Conservation (phyloP, 2,329 filamentous ascomycete genomes). For the Grosmannia huntii region DNA sequence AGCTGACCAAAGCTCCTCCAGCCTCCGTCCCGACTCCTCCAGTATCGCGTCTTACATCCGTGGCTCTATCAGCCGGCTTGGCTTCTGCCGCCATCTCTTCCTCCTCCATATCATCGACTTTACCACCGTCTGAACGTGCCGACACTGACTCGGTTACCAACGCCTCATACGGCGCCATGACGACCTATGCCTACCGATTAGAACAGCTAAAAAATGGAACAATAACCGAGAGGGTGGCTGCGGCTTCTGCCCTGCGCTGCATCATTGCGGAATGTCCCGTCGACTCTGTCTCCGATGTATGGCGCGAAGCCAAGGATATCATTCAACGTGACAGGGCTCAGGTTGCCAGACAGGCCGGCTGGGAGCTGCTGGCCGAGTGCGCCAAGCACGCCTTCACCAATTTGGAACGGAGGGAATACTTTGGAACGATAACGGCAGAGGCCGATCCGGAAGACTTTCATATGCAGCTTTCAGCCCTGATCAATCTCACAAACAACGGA, state of each 20-base stretch:
- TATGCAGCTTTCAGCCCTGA: slow-evolving; percentile 49
- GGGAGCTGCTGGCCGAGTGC: slow-evolving; percentile 53
- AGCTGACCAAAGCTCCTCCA: slow-evolving; percentile 32
- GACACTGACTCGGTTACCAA: slow-evolving; percentile 32
- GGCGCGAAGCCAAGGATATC: slow-evolving; percentile 53
- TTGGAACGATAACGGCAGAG: slow-evolving; percentile 44
- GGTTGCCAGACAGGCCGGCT: slow-evolving; percentile 44
- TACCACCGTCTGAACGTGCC: slow-evolving; percentile 20
- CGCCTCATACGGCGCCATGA: slow-evolving; percentile 26
- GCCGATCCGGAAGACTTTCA: slow-evolving; percentile 51
- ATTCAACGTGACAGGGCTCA: slow-evolving; percentile 43
- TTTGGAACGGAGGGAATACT: slow-evolving; percentile 53
- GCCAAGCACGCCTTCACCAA: slow-evolving; percentile 52
- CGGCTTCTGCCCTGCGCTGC: slow-evolving; percentile 43
- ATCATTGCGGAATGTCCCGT: slow-evolving; percentile 47
- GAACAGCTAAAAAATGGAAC: slow-evolving; percentile 40
- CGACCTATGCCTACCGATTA: slow-evolving; percentile 40
- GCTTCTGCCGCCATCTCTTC: slow-evolving; percentile 23
- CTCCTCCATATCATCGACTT: slow-evolving; percentile 17
- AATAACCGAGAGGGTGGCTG: slow-evolving; percentile 40
- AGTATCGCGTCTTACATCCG: background rate
- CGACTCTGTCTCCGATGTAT: slow-evolving; percentile 47
- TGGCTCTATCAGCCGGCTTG: background rate
- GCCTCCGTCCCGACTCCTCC: background rate
- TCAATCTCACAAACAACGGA: slow-evolving; percentile 47